Evolutionary conservation across 1,139 yeast genomes (phyloP).

Genomic region (Hyphopichia wangnamkhiaoensis): DNA sequence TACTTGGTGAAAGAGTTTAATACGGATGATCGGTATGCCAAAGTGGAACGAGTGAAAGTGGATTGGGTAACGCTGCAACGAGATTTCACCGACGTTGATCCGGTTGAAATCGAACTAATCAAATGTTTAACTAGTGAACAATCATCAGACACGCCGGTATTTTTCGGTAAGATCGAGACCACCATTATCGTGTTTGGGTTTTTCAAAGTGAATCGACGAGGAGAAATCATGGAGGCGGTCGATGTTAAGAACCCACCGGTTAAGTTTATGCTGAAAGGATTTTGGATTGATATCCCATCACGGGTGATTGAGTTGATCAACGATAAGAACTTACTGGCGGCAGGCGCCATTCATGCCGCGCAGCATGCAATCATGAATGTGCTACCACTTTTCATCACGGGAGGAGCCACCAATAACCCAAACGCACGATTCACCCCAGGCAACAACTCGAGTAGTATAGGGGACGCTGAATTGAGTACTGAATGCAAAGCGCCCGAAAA

Average conservation of each 20-base stretch:
- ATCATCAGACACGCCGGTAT: constrained; percentile 54
- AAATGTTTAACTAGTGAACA: constrained; percentile 45
- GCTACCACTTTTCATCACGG: constrained; percentile 57
- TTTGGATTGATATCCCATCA: constrained; percentile 86
- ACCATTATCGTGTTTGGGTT: constrained; percentile 87
- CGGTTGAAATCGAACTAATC: constrained; percentile 67
- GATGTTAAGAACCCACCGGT: constrained; percentile 92
- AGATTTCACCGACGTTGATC: constrained; percentile 92
- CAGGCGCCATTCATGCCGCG: constrained; percentile 97
- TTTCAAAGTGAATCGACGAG: constrained; percentile 76
- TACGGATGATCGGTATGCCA: constrained; percentile 72
- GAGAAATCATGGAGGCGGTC: constrained; percentile 84
- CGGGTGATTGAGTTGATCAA: constrained; percentile 59
- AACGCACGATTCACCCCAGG: constrained; percentile 51
- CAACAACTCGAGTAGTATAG: constrained; percentile 35
- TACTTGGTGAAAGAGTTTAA: constrained; percentile 84
- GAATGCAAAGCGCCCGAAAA: constrained; percentile 98
- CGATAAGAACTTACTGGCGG: constrained; percentile 60
- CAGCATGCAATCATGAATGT: constrained; percentile 85
- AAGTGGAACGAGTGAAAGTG: constrained; percentile 82
- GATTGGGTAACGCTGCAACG: constrained; percentile 93
- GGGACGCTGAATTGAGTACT: constrained; percentile 72
- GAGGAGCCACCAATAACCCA: constrained; percentile 39
- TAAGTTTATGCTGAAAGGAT: constrained; percentile 66
- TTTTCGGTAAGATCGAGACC: constrained; percentile 71